Percentiles rank a stretch among this genome's conserved stretches.
These are phyloP conservation scores for carrot (Daucus carota) DNA, from an alignment of 129 eudicot genomes.

Conservation along the genomic window DNA sequence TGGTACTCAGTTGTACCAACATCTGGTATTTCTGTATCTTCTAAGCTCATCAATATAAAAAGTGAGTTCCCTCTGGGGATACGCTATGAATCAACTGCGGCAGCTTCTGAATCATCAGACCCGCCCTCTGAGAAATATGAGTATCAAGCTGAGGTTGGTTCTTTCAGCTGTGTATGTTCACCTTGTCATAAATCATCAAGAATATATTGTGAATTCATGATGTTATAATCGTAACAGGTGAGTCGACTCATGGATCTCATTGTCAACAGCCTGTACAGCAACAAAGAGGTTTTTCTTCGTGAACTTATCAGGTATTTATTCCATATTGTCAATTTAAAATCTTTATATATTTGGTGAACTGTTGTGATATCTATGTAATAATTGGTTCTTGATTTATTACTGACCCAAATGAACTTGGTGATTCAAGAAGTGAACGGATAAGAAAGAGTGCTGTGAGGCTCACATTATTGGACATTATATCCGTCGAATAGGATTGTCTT, in stretches of 20 bases:
- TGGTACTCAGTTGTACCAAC: conserved; percentile 45
- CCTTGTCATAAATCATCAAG: neutral
- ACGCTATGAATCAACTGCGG: conserved; percentile 69
- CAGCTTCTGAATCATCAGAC: conserved; percentile 49
- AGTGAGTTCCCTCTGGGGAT: conserved; percentile 28
- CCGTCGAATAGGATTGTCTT: neutral
- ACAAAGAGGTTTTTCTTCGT: conserved; percentile 93
- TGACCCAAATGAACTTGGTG: neutral
- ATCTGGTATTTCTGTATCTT: conserved; percentile 21
- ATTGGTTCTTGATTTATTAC: neutral
- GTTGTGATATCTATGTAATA: neutral
- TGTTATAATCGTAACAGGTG: conserved; percentile 36
- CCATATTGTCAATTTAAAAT: neutral
- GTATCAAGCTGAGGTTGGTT: conserved; percentile 92
- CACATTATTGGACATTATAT: neutral
- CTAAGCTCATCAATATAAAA: conserved; percentile 23
- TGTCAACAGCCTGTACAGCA: conserved; percentile 88
- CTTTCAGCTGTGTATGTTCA: neutral
- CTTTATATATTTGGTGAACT: neutral
- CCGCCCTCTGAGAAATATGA: conserved; percentile 68
- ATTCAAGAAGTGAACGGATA: neutral
- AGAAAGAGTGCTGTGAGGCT: neutral
- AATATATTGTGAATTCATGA: neutral
- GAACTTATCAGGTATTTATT: conserved; percentile 80
- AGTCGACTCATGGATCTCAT: conserved; percentile 99